phyloP scores from a whole-genome alignment of 352 stramenopile species.

The Phytophthora chlamydospora region DNA sequence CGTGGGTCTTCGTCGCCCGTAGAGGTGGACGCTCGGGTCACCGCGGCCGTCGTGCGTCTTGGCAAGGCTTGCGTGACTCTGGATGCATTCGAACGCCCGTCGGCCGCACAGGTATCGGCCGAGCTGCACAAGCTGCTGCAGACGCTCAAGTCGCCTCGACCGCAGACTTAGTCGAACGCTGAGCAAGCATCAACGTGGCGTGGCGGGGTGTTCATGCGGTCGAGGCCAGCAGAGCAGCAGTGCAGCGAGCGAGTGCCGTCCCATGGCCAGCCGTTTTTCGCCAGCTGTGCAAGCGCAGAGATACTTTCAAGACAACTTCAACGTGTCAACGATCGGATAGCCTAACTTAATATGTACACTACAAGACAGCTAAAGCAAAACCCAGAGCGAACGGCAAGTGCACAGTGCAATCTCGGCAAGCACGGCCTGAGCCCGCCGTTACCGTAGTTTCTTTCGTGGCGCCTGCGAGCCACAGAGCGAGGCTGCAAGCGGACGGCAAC shows the following conservation, averaged over 20 bases:
- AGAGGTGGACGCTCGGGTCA: constrained; percentile 20
- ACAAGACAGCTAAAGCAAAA: background rate
- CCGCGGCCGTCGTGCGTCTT: constrained; percentile 35
- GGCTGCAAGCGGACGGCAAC: too few species aligned
- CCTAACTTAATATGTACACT: constrained; percentile 7
- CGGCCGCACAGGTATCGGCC: constrained; percentile 44
- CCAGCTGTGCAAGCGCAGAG: constrained; percentile 35
- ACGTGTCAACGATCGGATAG: constrained; percentile 15
- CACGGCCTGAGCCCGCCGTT: constrained; percentile 5
- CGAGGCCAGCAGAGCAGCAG: background rate
- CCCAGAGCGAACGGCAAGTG: too few species aligned
- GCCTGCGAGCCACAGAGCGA: too few species aligned
- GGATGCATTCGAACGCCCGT: constrained; percentile 49
- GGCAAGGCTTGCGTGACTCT: constrained; percentile 51
- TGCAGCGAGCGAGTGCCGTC: background rate
- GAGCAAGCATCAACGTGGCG: constrained; percentile 4
- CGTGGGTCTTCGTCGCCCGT: constrained; percentile 12
- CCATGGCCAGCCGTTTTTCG: constrained; percentile 28
- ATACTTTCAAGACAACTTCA: constrained; percentile 36
- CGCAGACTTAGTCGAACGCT: constrained; percentile 24
- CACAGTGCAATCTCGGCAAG: constrained; percentile 2
- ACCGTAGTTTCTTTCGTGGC: constrained; percentile 9
- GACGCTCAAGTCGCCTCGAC: constrained; percentile 6
- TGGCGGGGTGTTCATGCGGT: too few species aligned
- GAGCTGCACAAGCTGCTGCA: constrained; percentile 44